Evolutionary conservation across 352 stramenopile species (phyloP).

Genomic region (Aphanomyces astaci): DNA sequence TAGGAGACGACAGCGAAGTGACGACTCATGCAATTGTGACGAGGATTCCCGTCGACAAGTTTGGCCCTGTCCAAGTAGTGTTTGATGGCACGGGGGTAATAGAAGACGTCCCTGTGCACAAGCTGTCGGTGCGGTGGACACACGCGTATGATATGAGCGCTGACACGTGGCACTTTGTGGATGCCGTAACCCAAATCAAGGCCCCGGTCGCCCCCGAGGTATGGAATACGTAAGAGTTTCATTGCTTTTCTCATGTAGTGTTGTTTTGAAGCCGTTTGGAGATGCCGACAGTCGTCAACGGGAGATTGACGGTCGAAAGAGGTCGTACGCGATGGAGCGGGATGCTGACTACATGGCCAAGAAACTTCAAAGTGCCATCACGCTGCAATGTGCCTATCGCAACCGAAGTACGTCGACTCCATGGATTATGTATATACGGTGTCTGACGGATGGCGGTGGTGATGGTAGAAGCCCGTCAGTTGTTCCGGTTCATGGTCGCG

Average conservation of each 20-base stretch:
- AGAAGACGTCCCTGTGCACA: slow-evolving; percentile 45
- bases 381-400: slow-evolving; percentile 67
- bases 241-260: slow-evolving; percentile 35
- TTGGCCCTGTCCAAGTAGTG: slow-evolving; percentile 48
- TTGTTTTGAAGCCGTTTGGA: slow-evolving; percentile 34
- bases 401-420: slow-evolving; percentile 33
- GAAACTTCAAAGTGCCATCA: slow-evolving; percentile 46
- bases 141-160: slow-evolving; percentile 32
- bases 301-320: slow-evolving; percentile 40
- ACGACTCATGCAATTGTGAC: slow-evolving; percentile 53
- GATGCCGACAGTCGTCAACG: slow-evolving; percentile 27
- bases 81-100: slow-evolving; percentile 45
- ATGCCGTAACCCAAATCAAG: slow-evolving; percentile 25
- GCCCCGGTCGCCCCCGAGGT: not conserved
- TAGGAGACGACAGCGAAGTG: slow-evolving; percentile 32
- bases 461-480: slow-evolving; percentile 31
- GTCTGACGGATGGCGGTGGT: not conserved
- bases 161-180: slow-evolving; percentile 33
- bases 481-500: slow-evolving; percentile 47
- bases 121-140: slow-evolving; percentile 56
- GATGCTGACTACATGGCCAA: slow-evolving; percentile 35
- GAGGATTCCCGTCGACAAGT: slow-evolving; percentile 42
- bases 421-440: not conserved
- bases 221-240: not conserved
- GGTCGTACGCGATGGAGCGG: slow-evolving; percentile 32